phyloP scores from a whole-genome alignment of 208 protist genomes.

The Naegleria fowleri region DNA sequence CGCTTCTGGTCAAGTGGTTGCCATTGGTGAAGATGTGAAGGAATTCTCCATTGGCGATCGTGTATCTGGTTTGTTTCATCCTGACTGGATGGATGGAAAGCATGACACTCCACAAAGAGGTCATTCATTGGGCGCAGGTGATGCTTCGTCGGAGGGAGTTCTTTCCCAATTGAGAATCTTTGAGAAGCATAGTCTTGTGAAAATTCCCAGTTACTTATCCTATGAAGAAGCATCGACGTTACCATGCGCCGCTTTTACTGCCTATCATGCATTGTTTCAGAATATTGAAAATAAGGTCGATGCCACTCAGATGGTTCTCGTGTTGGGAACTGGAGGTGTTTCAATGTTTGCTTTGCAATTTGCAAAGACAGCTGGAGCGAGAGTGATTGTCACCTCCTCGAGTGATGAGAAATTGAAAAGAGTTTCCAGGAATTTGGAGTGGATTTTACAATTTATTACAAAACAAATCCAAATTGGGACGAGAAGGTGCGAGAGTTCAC shows the following conservation, averaged over 20 bases:
- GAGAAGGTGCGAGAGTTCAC: constrained; percentile 26
- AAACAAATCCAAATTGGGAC: constrained; percentile 25
- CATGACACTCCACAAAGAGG: not conserved
- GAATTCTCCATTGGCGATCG: not conserved
- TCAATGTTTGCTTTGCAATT: constrained; percentile 39
- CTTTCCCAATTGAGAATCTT: not conserved
- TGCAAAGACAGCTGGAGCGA: constrained; percentile 25
- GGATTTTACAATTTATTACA: constrained; percentile 25
- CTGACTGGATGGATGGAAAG: not conserved
- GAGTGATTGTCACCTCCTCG: constrained; percentile 26
- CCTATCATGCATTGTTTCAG: not conserved
- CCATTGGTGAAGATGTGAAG: not conserved
- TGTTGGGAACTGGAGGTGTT: constrained; percentile 24
- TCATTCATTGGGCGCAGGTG: not conserved
- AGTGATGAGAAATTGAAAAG: constrained; percentile 34
- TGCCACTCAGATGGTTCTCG: not conserved
- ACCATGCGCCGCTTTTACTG: not conserved
- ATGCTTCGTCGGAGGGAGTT: not conserved
- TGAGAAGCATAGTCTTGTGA: not conserved
- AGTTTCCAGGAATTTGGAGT: constrained; percentile 26
- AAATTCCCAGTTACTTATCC: not conserved
- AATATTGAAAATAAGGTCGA: not conserved
- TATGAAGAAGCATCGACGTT: not conserved
- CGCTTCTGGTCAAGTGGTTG: not conserved
- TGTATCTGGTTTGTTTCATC: not conserved